These are phyloP conservation scores for Ramalina intermedia DNA, from an alignment of 495 filamentous ascomycete species.

Conservation along the genomic window DNA sequence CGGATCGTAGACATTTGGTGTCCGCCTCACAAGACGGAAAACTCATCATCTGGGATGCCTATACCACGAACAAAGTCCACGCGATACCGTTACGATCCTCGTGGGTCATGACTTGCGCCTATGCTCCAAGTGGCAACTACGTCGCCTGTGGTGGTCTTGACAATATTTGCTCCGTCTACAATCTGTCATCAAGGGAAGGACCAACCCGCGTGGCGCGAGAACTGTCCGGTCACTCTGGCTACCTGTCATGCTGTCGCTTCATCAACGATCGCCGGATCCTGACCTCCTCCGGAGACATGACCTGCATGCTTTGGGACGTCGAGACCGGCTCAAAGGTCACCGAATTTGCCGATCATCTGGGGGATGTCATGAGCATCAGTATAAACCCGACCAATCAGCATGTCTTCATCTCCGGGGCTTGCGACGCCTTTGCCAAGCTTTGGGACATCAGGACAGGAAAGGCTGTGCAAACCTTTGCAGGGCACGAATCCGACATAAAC, in stretches of 20 bases:
- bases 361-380: conserved; percentile 99
- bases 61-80: conserved; percentile 99
- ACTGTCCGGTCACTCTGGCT: conserved; percentile 91
- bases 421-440: conserved; percentile 94
- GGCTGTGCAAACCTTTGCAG: conserved; percentile 95
- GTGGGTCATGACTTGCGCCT: conserved; percentile 99
- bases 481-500: conserved; percentile 98
- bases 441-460: conserved; percentile 99
- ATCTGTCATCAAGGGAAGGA: conserved; percentile 88
- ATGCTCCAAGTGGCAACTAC: conserved; percentile 95
- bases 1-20: conserved; percentile 91
- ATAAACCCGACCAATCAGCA: conserved; percentile 98
- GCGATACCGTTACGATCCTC: conserved; percentile 96
- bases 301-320: conserved; percentile 99
- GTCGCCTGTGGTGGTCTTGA: conserved; percentile 96
- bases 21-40: conserved; percentile 98
- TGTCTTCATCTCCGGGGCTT: conserved; percentile 90
- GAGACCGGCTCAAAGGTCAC: conserved; percentile 94
- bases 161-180: conserved; percentile 99
- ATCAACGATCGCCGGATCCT: conserved; percentile 97
- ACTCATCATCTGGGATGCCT: conserved; percentile 99
- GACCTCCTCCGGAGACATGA: conserved; percentile 98
- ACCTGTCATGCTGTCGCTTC: conserved; percentile 96
- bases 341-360: conserved; percentile 95
- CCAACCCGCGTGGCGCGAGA: conserved; percentile 93